Evolutionary conservation across 495 filamentous ascomycete species (phyloP).

Genomic region (Penicillium ochrochloron): DNA sequence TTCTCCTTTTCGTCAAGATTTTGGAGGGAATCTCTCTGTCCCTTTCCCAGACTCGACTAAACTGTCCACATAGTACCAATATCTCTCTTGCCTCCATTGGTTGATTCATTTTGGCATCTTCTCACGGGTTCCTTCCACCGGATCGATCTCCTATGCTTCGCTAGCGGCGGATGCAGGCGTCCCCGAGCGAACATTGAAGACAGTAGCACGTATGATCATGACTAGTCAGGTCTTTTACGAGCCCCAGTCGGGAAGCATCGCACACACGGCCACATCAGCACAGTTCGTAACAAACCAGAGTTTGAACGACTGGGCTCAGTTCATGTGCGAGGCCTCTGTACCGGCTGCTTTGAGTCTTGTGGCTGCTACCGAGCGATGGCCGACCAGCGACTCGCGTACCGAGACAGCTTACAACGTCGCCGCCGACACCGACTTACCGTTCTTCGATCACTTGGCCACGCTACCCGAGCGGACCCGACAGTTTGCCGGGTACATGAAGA

Average conservation of each 20-base stretch:
- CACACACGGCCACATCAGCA: not conserved
- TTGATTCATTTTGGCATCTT: not conserved
- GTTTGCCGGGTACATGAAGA: slow-evolving; percentile 34
- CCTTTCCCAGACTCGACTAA: not conserved
- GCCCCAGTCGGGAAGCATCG: not conserved
- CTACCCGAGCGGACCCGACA: slow-evolving; percentile 1
- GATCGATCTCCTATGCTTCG: not conserved
- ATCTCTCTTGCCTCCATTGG: not conserved
- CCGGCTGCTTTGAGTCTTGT: not conserved
- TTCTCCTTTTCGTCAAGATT: not conserved
- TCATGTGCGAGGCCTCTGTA: not conserved
- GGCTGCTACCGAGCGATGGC: not conserved
- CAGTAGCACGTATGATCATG: slow-evolving; percentile 1
- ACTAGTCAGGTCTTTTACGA: not conserved
- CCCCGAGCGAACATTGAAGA: not conserved
- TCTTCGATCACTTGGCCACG: slow-evolving; percentile 27
- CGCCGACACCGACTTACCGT: slow-evolving; percentile 30
- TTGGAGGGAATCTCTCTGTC: not conserved
- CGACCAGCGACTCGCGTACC: not conserved
- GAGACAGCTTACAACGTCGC: slow-evolving; percentile 40
- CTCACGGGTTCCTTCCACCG: not conserved
- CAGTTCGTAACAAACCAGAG: not conserved
- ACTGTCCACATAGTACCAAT: not conserved
- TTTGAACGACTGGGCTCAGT: not conserved
- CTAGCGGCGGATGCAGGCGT: not conserved